phyloP scores from a whole-genome alignment of 1,139 yeast genomes.

The Blastobotrys niveus region DNA sequence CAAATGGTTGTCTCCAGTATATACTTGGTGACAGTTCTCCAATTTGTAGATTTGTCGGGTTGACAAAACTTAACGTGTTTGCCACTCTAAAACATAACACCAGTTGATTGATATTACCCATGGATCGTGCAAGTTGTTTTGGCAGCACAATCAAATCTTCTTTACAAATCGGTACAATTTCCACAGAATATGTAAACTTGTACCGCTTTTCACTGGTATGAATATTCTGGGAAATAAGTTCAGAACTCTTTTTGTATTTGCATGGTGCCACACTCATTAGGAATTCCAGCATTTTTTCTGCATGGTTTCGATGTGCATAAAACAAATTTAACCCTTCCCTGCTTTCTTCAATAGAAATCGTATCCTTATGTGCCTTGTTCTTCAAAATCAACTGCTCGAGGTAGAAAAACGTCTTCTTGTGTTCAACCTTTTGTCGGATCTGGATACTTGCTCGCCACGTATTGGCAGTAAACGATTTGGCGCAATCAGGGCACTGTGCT shows the following conservation, averaged over 20 bases:
- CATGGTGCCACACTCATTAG: constrained; percentile 78
- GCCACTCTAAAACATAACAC: constrained; percentile 78
- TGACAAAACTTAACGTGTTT: constrained; percentile 76
- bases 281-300: constrained; percentile 90
- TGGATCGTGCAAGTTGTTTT: constrained; percentile 69
- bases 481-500: constrained; percentile 98
- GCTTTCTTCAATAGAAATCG: constrained; percentile 85
- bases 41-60: constrained; percentile 69
- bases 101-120: constrained; percentile 57
- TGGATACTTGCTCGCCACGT: constrained; percentile 99
- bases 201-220: constrained; percentile 84
- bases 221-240: constrained; percentile 82
- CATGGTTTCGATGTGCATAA: constrained; percentile 83
- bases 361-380: constrained; percentile 90
- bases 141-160: constrained; percentile 94
- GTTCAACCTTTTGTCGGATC: constrained; percentile 94
- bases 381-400: constrained; percentile 91
- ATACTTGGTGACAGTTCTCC: constrained; percentile 67
- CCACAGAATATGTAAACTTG: constrained; percentile 88
- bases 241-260: constrained; percentile 76
- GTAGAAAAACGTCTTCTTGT: constrained; percentile 91
- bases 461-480: constrained; percentile 89
- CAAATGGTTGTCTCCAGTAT: constrained; percentile 81
- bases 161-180: constrained; percentile 92
- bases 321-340: constrained; percentile 94